phyloP scores from a whole-genome alignment of 768 basidiomycete genomes.

The Hypsizygus marmoreus region DNA sequence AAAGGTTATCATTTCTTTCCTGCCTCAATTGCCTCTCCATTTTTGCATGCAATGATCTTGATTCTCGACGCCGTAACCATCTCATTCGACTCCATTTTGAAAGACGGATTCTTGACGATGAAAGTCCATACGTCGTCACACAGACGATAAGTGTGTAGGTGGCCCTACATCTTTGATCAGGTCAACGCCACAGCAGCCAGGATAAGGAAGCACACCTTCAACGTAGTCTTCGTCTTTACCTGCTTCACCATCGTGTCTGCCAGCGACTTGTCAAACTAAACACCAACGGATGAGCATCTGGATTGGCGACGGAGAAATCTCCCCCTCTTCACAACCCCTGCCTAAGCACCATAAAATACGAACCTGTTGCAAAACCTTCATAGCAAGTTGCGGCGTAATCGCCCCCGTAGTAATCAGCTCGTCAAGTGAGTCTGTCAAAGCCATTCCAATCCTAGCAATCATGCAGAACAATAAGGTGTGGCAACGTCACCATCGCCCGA shows the following conservation, averaged over 20 bases:
- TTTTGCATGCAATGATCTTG: slow-evolving; percentile 99
- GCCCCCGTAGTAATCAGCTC: slow-evolving; percentile 96
- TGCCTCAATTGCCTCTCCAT: slow-evolving; percentile 83
- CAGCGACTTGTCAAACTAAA: slow-evolving; percentile 93
- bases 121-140: slow-evolving; percentile 99
- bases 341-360: slow-evolving; percentile 10
- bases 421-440: slow-evolving; percentile 96
- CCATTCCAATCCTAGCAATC: slow-evolving; percentile 97
- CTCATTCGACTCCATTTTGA: slow-evolving; percentile 95
- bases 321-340: background rate
- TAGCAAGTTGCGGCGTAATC: slow-evolving; percentile 97
- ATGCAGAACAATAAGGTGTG: no score
- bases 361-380: slow-evolving; percentile 98
- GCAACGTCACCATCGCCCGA: background rate
- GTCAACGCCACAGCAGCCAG: background rate
- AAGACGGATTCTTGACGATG: slow-evolving; percentile 87
- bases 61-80: slow-evolving; percentile 74
- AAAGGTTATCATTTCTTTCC: slow-evolving; percentile 62
- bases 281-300: background rate
- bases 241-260: slow-evolving; percentile 91
- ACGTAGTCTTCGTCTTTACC: slow-evolving; percentile 91
- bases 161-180: slow-evolving; percentile 54
- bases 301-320: background rate
- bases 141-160: slow-evolving; percentile 87
- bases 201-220: slow-evolving; percentile 62